These are phyloP conservation scores for Gossypium anomalum DNA, from an alignment of 345 rosid genomes.

Conservation along the genomic window DNA sequence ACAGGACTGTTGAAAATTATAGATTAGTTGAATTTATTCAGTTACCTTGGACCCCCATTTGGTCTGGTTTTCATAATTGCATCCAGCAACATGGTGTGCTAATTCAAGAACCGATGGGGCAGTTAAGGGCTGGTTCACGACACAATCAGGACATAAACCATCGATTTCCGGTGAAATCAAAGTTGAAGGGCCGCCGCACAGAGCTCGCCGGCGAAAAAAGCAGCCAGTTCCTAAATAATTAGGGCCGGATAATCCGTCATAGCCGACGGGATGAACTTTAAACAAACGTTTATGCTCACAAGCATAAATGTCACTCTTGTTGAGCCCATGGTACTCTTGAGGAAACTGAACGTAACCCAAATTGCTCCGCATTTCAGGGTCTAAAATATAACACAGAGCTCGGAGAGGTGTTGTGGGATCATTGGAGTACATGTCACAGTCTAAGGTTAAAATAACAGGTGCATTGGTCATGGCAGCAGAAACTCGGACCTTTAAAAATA, in stretches of 20 bases:
- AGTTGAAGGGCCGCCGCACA: conserved; percentile 47
- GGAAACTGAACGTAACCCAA: conserved; percentile 66
- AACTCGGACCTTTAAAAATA: conserved; percentile 51
- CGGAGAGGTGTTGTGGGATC: conserved; percentile 51
- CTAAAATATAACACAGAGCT: conserved; percentile 49
- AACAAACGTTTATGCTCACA: conserved; percentile 38
- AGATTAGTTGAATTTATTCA: not conserved
- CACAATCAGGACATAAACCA: conserved; percentile 28
- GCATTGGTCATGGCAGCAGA: conserved; percentile 66
- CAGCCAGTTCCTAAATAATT: conserved; percentile 53
- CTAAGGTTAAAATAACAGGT: conserved; percentile 59
- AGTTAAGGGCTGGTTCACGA: conserved; percentile 27
- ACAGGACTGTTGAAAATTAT: not conserved
- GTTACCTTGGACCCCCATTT: conserved; percentile 72
- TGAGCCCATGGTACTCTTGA: conserved; percentile 52
- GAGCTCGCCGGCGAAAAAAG: conserved; percentile 54
- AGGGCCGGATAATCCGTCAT: conserved; percentile 49
- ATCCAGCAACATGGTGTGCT: conserved; percentile 52
- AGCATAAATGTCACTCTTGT: conserved; percentile 55
- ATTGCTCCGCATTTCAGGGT: conserved; percentile 26
- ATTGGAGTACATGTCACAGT: conserved; percentile 81
- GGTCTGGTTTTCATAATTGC: conserved; percentile 49
- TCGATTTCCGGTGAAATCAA: conserved; percentile 33
- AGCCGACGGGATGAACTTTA: conserved; percentile 39
- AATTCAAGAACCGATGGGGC: conserved; percentile 28